A percentile compares a stretch with the other conserved stretches of the same genome.
Conservation (phyloP, 352 stramenopile species). For the Pythium dissotocum region DNA sequence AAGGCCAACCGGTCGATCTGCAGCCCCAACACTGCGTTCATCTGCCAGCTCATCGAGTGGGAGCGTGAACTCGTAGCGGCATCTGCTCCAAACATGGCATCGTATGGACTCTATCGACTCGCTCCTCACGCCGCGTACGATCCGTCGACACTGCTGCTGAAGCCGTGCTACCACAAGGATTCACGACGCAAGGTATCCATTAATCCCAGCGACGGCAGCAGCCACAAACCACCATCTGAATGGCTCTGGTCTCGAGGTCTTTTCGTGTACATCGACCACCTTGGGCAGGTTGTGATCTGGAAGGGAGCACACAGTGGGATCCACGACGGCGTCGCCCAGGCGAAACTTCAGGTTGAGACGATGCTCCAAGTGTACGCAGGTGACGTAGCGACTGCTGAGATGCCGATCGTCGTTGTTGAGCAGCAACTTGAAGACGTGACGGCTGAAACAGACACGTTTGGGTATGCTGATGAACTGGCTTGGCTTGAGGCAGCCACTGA, state of each 20-base stretch:
- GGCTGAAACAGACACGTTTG: constrained; percentile 31
- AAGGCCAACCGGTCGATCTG: constrained; percentile 50
- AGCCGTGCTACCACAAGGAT: constrained; percentile 36
- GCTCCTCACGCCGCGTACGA: constrained; percentile 53
- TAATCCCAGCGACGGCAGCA: background rate
- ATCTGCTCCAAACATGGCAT: background rate
- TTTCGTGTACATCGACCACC: constrained; percentile 43
- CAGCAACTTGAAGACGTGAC: background rate
- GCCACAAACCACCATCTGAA: background rate
- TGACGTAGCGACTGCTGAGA: background rate
- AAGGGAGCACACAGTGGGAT: constrained; percentile 36
- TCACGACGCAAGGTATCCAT: constrained; percentile 13
- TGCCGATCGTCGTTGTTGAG: background rate
- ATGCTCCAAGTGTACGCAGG: constrained; percentile 30
- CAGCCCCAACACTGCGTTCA: constrained; percentile 64
- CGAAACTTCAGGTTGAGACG: constrained; percentile 22
- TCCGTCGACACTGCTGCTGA: constrained; percentile 45
- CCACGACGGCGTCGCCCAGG: constrained; percentile 22
- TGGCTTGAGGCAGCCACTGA: constrained; percentile 22
- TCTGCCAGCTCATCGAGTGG: constrained; percentile 71
- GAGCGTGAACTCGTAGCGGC: constrained; percentile 41
- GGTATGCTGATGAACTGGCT: constrained; percentile 38
- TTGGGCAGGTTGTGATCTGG: constrained; percentile 40
- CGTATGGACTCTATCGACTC: constrained; percentile 40
- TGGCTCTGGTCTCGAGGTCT: constrained; percentile 42